These are phyloP conservation scores for Jimgerdemannia flammicorona DNA, from an alignment of 192 early-diverging fungal genomes.

Conservation along the genomic window DNA sequence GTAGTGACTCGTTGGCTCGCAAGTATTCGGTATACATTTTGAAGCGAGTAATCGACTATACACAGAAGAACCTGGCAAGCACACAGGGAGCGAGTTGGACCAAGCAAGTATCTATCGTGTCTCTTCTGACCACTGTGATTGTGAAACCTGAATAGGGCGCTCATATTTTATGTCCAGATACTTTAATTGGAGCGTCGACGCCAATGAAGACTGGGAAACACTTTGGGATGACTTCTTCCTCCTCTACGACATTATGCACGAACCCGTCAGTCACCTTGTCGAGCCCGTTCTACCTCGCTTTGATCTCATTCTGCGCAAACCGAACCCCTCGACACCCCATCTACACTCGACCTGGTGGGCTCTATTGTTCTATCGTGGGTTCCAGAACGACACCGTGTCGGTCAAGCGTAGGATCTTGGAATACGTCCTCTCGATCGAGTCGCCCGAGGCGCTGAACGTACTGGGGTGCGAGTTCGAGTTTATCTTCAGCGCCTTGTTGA, in stretches of 20 bases:
- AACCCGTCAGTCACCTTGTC: conserved; percentile 40
- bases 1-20: no score
- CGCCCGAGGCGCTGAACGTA: background rate
- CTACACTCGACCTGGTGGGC: background rate
- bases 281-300: conserved; percentile 47
- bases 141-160: no score
- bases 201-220: no score
- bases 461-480: background rate
- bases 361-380: background rate
- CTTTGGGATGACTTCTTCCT: conserved; percentile 50
- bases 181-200: no score
- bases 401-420: background rate
- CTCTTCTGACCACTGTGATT: no score
- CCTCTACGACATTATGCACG: conserved; percentile 43
- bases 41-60: no score
- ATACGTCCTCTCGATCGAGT: background rate
- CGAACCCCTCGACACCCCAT: background rate
- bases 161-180: no score
- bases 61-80: no score
- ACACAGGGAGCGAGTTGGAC: no score
- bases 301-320: background rate
- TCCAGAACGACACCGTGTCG: background rate
- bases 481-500: background rate
- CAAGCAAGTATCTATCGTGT: no score
- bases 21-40: no score